These are phyloP conservation scores for Scytalidium lignicola DNA, from an alignment of 2,329 filamentous ascomycete species.

Conservation along the genomic window DNA sequence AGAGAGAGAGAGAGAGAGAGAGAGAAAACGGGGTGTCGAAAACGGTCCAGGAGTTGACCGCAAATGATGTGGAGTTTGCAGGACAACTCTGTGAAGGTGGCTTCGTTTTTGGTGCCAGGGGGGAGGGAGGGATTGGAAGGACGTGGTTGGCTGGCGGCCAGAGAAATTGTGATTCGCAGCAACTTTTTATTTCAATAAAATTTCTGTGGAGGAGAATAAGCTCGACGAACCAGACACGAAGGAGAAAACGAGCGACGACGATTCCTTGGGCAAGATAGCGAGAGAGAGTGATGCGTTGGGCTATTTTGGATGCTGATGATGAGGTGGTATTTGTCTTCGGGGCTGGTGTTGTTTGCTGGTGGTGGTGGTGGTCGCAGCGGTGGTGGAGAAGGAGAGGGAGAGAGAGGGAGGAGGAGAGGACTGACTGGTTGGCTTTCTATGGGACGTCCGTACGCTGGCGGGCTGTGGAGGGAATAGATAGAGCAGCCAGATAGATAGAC, in stretches of 20 bases:
- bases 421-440: too few species aligned
- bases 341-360: too few species aligned
- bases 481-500: too few species aligned
- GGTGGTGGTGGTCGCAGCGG: too few species aligned
- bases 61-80: background rate
- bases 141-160: background rate
- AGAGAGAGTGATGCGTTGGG: too few species aligned
- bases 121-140: background rate
- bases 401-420: too few species aligned
- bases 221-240: background rate
- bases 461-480: too few species aligned
- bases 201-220: background rate
- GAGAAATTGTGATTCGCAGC: background rate
- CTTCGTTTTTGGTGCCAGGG: background rate
- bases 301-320: too few species aligned
- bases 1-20: too few species aligned
- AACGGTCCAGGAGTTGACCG: background rate
- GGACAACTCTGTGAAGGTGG: background rate
- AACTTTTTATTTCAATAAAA: background rate
- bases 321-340: too few species aligned
- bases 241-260: background rate
- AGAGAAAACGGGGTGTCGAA: too few species aligned
- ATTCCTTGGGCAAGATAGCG: background rate
- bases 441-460: too few species aligned
- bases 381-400: background rate